phyloP scores from a whole-genome alignment of 805 yeast species.

The Kuraishia cidri region DNA sequence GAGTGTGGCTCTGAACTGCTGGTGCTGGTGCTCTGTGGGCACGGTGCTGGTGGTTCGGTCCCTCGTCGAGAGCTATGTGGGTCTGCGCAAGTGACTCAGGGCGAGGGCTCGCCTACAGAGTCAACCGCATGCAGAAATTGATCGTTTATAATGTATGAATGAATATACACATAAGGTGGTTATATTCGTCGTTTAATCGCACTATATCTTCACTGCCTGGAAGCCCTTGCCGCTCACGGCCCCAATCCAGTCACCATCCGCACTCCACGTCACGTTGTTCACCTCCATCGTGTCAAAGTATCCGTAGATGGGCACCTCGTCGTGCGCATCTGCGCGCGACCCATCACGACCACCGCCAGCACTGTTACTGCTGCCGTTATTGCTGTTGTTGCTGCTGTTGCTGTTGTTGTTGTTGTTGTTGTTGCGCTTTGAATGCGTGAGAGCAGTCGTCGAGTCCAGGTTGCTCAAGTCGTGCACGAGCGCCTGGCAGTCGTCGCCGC shows the following conservation, averaged over 20 bases:
- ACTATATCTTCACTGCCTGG: constrained; percentile 44
- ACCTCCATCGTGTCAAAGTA: constrained; percentile 63
- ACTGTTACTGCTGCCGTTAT: not conserved
- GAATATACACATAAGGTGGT: no score
- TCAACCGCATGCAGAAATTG: no score
- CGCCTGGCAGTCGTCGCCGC: constrained; percentile 71
- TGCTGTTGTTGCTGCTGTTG: not conserved
- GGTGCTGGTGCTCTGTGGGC: no score
- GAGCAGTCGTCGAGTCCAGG: constrained; percentile 4
- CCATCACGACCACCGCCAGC: not conserved
- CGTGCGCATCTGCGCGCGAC: not conserved
- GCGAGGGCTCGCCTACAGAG: no score
- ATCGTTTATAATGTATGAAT: no score
- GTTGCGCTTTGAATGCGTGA: not conserved
- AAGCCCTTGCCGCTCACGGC: constrained; percentile 59
- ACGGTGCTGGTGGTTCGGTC: no score
- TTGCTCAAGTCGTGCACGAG: constrained; percentile 54
- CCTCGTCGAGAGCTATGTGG: no score
- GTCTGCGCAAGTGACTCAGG: no score
- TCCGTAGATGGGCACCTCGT: constrained; percentile 30
- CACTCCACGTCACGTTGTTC: constrained; percentile 69
- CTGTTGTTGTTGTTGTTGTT: not conserved
- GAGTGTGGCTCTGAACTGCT: no score
- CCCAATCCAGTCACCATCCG: constrained; percentile 76
- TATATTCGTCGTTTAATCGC: no score